Percentiles rank a stretch among this genome's conserved stretches.
These are phyloP conservation scores for Xylariaceae sp. DNA, from an alignment of 2,329 filamentous ascomycete species.

Conservation along the genomic window DNA sequence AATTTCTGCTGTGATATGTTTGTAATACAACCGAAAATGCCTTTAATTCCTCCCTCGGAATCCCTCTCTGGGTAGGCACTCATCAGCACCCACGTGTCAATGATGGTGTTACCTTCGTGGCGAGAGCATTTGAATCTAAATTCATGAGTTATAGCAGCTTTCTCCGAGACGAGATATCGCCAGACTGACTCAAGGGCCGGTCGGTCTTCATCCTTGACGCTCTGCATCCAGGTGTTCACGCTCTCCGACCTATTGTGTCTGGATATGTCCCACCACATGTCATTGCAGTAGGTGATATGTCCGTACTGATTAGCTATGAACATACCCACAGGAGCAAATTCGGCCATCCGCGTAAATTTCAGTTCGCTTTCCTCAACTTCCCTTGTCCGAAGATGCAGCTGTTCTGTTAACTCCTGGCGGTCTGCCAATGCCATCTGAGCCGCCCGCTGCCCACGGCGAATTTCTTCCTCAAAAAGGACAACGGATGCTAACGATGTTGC, in stretches of 20 bases:
- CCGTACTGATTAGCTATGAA: conserved; percentile 80
- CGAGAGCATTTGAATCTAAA: conserved; percentile 77
- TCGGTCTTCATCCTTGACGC: conserved; percentile 71
- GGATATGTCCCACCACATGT: conserved; percentile 77
- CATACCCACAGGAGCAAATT: conserved; percentile 82
- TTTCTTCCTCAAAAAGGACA: conserved; percentile 83
- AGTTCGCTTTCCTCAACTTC: conserved; percentile 73
- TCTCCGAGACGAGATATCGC: conserved; percentile 65
- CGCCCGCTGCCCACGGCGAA: conserved; percentile 73
- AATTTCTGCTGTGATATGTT: conserved; percentile 87
- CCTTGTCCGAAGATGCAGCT: conserved; percentile 69
- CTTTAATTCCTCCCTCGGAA: conserved; percentile 67
- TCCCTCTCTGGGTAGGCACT: conserved; percentile 77
- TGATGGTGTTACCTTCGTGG: conserved; percentile 62
- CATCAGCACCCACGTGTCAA: conserved; percentile 79
- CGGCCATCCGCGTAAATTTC: conserved; percentile 83
- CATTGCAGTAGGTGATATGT: conserved; percentile 79
- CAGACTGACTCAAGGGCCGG: conserved; percentile 64
- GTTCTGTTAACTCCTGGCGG: conserved; percentile 76
- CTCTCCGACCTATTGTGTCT: conserved; percentile 66
- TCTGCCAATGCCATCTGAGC: conserved; percentile 78
- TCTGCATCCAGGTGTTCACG: conserved; percentile 74
- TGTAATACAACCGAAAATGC: conserved; percentile 80
- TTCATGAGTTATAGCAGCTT: conserved; percentile 70
- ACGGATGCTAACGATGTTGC: conserved; percentile 82